Evolutionary conservation across 2,329 filamentous ascomycete species (phyloP).

Genomic region (Stagonosporopsis chrysanthemi): DNA sequence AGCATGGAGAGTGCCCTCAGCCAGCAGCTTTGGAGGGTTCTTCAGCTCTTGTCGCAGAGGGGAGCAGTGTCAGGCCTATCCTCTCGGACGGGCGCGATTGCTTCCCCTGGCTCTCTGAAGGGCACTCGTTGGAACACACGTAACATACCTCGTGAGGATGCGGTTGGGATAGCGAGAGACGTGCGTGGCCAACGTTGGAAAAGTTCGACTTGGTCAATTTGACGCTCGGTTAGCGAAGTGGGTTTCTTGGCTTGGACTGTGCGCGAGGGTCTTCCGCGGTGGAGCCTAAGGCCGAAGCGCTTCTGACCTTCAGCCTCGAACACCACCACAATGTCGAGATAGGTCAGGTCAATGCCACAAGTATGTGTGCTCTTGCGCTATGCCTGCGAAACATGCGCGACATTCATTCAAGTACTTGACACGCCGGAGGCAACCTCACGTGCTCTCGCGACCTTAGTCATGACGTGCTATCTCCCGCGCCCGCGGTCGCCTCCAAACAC

Average conservation of each 20-base stretch:
- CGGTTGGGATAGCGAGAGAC: constrained; percentile 33
- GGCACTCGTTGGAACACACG: constrained; percentile 49
- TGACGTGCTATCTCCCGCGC: constrained; percentile 38
- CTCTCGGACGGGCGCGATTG: constrained; percentile 49
- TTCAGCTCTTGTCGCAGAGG: constrained; percentile 67
- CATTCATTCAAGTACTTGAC: neutral
- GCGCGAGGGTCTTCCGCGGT: constrained; percentile 3
- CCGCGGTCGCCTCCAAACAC: constrained; percentile 22
- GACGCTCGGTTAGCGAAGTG: constrained; percentile 29
- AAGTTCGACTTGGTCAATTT: constrained; percentile 38
- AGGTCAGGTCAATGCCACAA: neutral
- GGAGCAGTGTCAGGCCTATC: constrained; percentile 55
- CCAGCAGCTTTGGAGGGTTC: constrained; percentile 64
- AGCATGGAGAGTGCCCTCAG: constrained; percentile 72
- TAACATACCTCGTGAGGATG: constrained; percentile 50
- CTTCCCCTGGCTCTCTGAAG: constrained; percentile 60
- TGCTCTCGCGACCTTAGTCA: constrained; percentile 40
- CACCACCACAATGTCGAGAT: neutral
- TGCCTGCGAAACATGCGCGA: neutral
- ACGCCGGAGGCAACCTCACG: constrained; percentile 26
- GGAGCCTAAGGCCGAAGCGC: constrained; percentile 14
- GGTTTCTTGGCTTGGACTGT: constrained; percentile 16
- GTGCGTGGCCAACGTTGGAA: constrained; percentile 25
- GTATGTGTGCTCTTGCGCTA: neutral
- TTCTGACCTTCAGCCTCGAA: constrained; percentile 8